phyloP scores from a whole-genome alignment of 371 early-diverging fungal genomes.

The Mucor lusitanicus region DNA sequence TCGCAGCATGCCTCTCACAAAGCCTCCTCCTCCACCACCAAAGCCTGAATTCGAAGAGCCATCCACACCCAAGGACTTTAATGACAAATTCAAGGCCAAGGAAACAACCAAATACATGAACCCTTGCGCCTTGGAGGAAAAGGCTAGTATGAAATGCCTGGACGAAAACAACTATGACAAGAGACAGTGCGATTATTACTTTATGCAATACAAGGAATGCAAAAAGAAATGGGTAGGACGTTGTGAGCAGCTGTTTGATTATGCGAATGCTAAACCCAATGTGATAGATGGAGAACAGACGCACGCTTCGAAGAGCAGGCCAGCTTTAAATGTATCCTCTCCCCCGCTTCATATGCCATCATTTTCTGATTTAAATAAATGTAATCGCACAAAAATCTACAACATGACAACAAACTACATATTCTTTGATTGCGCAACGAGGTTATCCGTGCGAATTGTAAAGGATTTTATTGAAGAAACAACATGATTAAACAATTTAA shows the following conservation, averaged over 20 bases:
- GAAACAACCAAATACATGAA: slow-evolving; percentile 64
- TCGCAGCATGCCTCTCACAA: slow-evolving; percentile 42
- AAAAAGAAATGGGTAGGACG: slow-evolving; percentile 69
- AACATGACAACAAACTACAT: neutral
- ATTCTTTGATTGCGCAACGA: slow-evolving; percentile 6
- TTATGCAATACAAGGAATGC: slow-evolving; percentile 66
- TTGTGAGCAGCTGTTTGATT: neutral
- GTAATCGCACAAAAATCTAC: neutral
- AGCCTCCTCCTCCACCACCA: slow-evolving; percentile 51
- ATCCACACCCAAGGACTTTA: slow-evolving; percentile 55
- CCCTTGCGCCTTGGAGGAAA: slow-evolving; percentile 63
- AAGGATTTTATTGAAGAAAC: slow-evolving; percentile 3
- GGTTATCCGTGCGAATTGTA: neutral
- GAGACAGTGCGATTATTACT: slow-evolving; percentile 57
- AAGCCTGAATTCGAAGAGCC: slow-evolving; percentile 50
- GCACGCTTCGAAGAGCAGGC: slow-evolving; percentile 39
- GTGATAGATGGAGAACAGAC: slow-evolving; percentile 43
- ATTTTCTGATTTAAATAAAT: neutral
- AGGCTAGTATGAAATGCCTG: slow-evolving; percentile 65
- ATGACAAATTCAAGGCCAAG: slow-evolving; percentile 56
- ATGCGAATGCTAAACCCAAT: neutral
- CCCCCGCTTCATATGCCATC: too few species aligned
- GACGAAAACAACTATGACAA: slow-evolving; percentile 66
- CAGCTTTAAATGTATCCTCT: slow-evolving; percentile 20
- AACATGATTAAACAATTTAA: slow-evolving; percentile 49